Evolutionary conservation across 805 yeast species (phyloP).

Genomic region (Lachancea fermentati): DNA sequence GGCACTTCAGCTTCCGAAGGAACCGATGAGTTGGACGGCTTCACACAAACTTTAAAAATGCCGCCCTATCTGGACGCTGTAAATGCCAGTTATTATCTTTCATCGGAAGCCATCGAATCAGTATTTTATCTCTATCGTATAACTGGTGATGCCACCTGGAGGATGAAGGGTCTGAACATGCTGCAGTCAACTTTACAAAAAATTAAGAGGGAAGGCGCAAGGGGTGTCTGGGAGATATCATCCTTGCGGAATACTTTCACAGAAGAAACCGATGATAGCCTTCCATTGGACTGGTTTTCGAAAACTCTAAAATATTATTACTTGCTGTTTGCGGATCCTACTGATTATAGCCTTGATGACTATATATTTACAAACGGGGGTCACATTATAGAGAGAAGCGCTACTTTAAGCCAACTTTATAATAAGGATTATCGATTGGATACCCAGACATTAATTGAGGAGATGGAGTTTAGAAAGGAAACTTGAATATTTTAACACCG

Average conservation of each 20-base stretch:
- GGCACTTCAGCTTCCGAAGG: not conserved
- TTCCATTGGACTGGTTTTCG: slow-evolving; percentile 43
- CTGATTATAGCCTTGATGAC: slow-evolving; percentile 43
- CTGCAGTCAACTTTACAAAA: slow-evolving; percentile 36
- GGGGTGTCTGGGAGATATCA: slow-evolving; percentile 39
- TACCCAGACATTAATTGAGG: not conserved
- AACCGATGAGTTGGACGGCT: not conserved
- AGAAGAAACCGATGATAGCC: not conserved
- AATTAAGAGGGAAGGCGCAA: slow-evolving; percentile 32
- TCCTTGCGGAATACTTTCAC: slow-evolving; percentile 20
- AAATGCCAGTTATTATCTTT: slow-evolving; percentile 39
- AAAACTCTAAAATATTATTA: slow-evolving; percentile 55
- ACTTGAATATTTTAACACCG: no score
- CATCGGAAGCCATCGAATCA: slow-evolving; percentile 61
- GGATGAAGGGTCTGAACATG: slow-evolving; percentile 48
- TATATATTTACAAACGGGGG: slow-evolving; percentile 59
- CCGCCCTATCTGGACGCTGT: slow-evolving; percentile 32
- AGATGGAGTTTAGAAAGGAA: not conserved
- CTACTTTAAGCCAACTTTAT: not conserved
- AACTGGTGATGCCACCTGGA: slow-evolving; percentile 55
- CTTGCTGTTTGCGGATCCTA: slow-evolving; percentile 42
- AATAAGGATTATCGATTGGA: not conserved
- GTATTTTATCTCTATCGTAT: slow-evolving; percentile 53
- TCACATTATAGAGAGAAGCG: slow-evolving; percentile 44
- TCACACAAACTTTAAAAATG: slow-evolving; percentile 9